Conservation (phyloP, 2,329 filamentous ascomycete genomes). For the Zelopaecilomyces penicillatus region DNA sequence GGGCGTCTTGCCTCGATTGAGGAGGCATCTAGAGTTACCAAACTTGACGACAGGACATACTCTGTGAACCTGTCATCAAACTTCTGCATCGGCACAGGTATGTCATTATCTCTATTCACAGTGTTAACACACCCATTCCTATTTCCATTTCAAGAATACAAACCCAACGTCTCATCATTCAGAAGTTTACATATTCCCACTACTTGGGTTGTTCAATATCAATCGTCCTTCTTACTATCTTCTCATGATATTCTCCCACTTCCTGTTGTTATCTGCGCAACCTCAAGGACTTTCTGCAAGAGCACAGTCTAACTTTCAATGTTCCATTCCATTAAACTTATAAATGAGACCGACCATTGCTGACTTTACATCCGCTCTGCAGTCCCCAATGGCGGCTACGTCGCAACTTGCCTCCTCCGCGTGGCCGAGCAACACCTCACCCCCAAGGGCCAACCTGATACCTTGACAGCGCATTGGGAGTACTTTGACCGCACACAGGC, state of each 20-base stretch:
- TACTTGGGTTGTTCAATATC: too few relatives aligned
- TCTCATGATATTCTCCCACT: too few relatives aligned
- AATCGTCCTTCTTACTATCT: too few relatives aligned
- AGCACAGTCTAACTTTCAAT: too few relatives aligned
- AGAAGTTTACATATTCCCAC: too few relatives aligned
- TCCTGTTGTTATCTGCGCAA: too few relatives aligned
- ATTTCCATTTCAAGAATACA: too few relatives aligned
- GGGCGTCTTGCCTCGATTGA: conserved; percentile 5
- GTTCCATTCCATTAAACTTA: too few relatives aligned
- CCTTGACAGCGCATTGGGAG: conserved; percentile 32
- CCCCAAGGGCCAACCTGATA: conserved; percentile 26
- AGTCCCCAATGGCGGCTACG: conserved; percentile 41
- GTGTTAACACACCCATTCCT: too few relatives aligned
- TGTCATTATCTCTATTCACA: not conserved
- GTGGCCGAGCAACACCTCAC: conserved; percentile 27
- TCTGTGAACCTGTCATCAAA: conserved; percentile 2
- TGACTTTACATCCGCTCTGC: not conserved
- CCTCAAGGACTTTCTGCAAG: too few relatives aligned
- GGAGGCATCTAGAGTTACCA: conserved; percentile 1
- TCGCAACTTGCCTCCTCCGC: conserved; percentile 31
- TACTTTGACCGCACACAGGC: conserved; percentile 30
- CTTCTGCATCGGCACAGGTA: conserved; percentile 9
- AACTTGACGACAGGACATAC: conserved; percentile 7
- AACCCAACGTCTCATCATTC: too few relatives aligned
- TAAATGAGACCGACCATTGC: too few relatives aligned